Evolutionary conservation across 495 filamentous ascomycete genomes (phyloP).

Genomic region (Astrothelium macrocarpum): DNA sequence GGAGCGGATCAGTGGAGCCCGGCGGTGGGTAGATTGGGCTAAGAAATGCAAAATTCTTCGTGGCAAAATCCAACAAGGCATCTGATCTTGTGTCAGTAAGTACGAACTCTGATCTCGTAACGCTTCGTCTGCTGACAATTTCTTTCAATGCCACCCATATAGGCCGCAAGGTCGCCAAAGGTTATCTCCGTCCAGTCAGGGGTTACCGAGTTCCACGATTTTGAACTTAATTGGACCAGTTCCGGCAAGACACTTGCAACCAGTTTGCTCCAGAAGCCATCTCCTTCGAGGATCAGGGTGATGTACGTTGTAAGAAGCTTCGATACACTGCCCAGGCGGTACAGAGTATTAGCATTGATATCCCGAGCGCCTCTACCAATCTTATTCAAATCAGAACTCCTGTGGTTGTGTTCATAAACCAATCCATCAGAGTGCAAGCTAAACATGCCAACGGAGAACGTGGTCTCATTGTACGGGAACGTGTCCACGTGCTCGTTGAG

Average conservation of each 20-base stretch:
- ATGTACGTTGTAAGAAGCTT: conserved; percentile 8
- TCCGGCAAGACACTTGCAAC: not conserved
- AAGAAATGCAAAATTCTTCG: not conserved
- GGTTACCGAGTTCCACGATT: not conserved
- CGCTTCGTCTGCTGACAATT: not conserved
- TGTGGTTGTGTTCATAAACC: not conserved
- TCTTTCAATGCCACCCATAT: not conserved
- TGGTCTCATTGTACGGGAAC: not conserved
- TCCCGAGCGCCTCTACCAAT: not conserved
- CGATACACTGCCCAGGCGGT: conserved; percentile 8
- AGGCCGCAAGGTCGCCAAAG: not conserved
- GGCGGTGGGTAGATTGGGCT: not conserved
- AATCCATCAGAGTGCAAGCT: not conserved
- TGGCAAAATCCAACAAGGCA: not conserved
- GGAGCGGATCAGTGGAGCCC: not conserved
- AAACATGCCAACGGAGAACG: not conserved
- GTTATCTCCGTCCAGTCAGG: not conserved
- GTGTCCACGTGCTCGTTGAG: not conserved
- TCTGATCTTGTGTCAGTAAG: not conserved
- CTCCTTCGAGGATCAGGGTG: not conserved
- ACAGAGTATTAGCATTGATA: conserved; percentile 5
- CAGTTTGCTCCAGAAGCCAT: not conserved
- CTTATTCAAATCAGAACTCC: not conserved
- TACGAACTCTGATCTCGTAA: not conserved
- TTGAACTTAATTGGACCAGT: not conserved